Base-by-base conservation (phyloP, 805 yeast species). In the Yarrowia bubula region DNA sequence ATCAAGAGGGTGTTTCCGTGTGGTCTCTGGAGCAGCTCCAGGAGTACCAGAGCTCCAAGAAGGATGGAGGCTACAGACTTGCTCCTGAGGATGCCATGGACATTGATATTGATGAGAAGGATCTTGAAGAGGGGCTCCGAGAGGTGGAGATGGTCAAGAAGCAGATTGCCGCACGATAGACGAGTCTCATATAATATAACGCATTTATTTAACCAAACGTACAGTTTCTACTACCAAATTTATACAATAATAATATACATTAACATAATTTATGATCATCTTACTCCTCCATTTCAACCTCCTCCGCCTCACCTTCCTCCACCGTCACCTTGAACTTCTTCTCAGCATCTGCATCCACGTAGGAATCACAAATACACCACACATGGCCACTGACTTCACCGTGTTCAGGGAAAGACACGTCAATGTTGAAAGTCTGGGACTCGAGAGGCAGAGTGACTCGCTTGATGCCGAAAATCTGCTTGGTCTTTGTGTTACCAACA, bases 331-430 rank as follows among this genome's bases (percentile, higher is more conserved):
- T 83, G 57, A 88, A 78, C 10, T 79, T 74, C 28, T 86, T 81
- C 76, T 93, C 97, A 74, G 89, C 90, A 73, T 93, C 99, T 1
- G 92, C 96, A 72, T 92, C 98, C n/a, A 90, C 71, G 71, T 92
- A 93, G 0, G 96, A 87, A 71, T 92, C 98, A 76, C 97, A 89
- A 73, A 92, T 83, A 71, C 93, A 86, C 96, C 96, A 92, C 1
- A 91, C 77, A 0, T 86, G 83, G 31, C 92, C 75, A 15, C 80
- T 72, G 65, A 87, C 89, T 5, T 78, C 73, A 0, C 97, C 97
- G 3, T 83, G 73, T 3, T 76, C 79, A 0, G 90, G 86, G 9
- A 90, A 71, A 0, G 84, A 77, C 67, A 89, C 83, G 32, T 81
- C 82, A 13, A 93, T 68, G 7, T 76, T 77, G 14, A 87, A 79